phyloP scores from a whole-genome alignment of 192 early-diverging fungal genomes.

The Backusella westeae region DNA sequence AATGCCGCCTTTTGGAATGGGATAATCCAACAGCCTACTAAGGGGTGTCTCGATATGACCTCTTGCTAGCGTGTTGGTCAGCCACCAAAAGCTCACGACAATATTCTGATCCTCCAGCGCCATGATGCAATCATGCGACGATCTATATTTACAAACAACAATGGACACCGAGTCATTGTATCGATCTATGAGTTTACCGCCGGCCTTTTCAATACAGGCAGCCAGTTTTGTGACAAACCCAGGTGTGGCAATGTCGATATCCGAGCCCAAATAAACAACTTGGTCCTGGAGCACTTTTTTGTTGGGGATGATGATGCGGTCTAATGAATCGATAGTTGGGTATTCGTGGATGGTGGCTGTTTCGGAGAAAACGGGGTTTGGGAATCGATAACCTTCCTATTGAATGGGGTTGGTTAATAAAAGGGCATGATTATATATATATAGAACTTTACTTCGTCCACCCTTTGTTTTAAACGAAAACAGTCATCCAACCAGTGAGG shows the following conservation, averaged over 20 bases:
- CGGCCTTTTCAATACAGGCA: slow-evolving; percentile 9
- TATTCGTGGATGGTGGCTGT: background rate
- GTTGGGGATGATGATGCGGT: too few species aligned
- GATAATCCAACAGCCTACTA: slow-evolving; percentile 52
- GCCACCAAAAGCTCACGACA: slow-evolving; percentile 52
- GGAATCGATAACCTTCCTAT: background rate
- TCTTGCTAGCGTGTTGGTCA: slow-evolving; percentile 43
- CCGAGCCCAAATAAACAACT: background rate
- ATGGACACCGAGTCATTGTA: slow-evolving; percentile 1
- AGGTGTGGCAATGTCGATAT: background rate
- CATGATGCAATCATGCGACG: background rate
- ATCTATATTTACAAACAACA: slow-evolving; percentile 10
- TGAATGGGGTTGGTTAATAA: background rate
- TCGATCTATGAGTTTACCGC: background rate
- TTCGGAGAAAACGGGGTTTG: background rate
- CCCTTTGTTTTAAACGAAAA: slow-evolving; percentile 46
- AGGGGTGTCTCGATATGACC: slow-evolving; percentile 41
- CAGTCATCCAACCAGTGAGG: slow-evolving; percentile 74
- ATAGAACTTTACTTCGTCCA: slow-evolving; percentile 42
- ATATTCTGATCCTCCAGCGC: slow-evolving; percentile 41
- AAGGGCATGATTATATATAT: background rate
- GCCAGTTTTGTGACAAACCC: background rate
- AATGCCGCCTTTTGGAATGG: slow-evolving; percentile 44
- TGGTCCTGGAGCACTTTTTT: background rate
- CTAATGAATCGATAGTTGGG: background rate